These are phyloP conservation scores for Cryomyces antarcticus DNA, from an alignment of 495 filamentous ascomycete species.

Conservation along the genomic window DNA sequence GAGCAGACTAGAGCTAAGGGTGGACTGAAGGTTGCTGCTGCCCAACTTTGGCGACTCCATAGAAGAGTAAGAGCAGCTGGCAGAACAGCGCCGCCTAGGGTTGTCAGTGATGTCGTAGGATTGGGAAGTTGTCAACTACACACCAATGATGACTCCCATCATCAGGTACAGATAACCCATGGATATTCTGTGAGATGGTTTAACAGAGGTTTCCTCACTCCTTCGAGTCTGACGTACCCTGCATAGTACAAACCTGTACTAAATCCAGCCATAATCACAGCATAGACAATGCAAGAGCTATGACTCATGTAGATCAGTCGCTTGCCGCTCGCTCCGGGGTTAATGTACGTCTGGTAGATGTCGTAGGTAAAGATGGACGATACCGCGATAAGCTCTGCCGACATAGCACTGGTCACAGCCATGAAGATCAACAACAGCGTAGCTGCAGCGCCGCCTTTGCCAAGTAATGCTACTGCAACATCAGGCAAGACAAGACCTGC, in stretches of 20 bases:
- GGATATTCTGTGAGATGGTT: slow-evolving; percentile 20
- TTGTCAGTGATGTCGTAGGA: background rate
- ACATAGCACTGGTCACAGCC: slow-evolving; percentile 83
- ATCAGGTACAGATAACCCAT: slow-evolving; percentile 70
- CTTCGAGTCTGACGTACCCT: background rate
- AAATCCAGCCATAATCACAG: slow-evolving; percentile 69
- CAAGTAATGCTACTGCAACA: slow-evolving; percentile 73
- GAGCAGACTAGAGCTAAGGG: slow-evolving; percentile 56
- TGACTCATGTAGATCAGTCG: slow-evolving; percentile 77
- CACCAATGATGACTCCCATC: slow-evolving; percentile 79
- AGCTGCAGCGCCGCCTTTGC: slow-evolving; percentile 67
- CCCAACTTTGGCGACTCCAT: slow-evolving; percentile 70
- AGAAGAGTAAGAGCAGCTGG: slow-evolving; percentile 64
- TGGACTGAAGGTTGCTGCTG: slow-evolving; percentile 54
- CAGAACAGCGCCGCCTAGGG: slow-evolving; percentile 39
- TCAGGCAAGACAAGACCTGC: slow-evolving; percentile 79
- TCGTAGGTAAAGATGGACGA: slow-evolving; percentile 90
- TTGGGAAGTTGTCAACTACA: slow-evolving; percentile 7
- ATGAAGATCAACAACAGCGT: slow-evolving; percentile 84
- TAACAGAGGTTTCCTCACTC: too few species aligned
- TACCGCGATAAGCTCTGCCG: slow-evolving; percentile 79
- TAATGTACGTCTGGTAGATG: slow-evolving; percentile 41
- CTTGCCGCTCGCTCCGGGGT: slow-evolving; percentile 39
- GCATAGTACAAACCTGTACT: slow-evolving; percentile 56
- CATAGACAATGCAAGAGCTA: slow-evolving; percentile 51